A percentile compares a stretch with the other conserved stretches of the same genome.
These are phyloP conservation scores for Mallotus japonicus DNA, from an alignment of 441 rosid genomes.

Conservation along the genomic window DNA sequence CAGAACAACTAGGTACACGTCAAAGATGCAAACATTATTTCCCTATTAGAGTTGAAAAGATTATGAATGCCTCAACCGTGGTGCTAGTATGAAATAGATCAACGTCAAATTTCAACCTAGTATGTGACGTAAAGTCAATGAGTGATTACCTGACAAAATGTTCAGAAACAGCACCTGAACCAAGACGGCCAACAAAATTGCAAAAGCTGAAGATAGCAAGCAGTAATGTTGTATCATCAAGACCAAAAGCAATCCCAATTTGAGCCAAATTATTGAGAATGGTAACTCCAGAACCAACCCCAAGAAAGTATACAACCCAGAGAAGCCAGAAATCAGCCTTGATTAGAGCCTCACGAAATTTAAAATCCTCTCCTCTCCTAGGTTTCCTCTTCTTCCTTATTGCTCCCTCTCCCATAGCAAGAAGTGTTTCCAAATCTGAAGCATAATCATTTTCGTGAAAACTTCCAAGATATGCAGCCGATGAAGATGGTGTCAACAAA, in stretches of 20 bases:
- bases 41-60: too few relatives aligned
- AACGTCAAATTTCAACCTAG: not conserved
- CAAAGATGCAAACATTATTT: too few relatives aligned
- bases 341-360: constrained; percentile 63
- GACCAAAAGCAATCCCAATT: constrained; percentile 62
- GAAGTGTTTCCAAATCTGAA: constrained; percentile 67
- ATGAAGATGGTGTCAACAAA: constrained; percentile 60
- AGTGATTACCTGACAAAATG: constrained; percentile 73
- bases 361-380: constrained; percentile 93
- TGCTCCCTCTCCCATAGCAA: constrained; percentile 91
- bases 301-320: constrained; percentile 80
- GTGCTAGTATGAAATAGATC: too few relatives aligned
- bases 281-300: constrained; percentile 88
- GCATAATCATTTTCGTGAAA: constrained; percentile 52
- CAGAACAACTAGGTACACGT: not conserved
- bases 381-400: constrained; percentile 81
- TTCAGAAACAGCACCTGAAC: constrained; percentile 87
- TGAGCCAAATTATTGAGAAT: constrained; percentile 95
- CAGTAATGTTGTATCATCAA: constrained; percentile 63
- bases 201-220: constrained; percentile 76
- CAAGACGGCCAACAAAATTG: constrained; percentile 88
- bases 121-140: constrained; percentile 10
- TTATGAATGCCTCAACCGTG: too few relatives aligned
- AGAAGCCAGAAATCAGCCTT: constrained; percentile 99
- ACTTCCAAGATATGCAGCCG: constrained; percentile 61